Conservation (phyloP, 1,139 yeast genomes). For the Saccharomycopsis hybrid region DNA sequence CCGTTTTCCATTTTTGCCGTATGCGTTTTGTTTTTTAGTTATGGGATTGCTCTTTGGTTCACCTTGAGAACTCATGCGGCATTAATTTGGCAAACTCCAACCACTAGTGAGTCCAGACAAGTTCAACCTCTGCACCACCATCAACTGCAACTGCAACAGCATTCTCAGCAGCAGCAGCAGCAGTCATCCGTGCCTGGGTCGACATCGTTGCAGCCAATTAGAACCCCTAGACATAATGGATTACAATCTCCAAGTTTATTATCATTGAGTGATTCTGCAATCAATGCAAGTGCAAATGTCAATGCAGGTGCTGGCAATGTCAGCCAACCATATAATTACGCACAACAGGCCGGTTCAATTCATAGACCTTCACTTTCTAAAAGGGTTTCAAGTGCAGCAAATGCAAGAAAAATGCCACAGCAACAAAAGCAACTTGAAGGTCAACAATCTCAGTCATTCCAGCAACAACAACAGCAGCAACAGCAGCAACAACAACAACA, state of each 20-base stretch:
- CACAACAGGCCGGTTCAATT: background rate
- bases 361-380: background rate
- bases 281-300: conserved; percentile 13
- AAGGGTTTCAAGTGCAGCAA: conserved; percentile 6
- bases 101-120: conserved; percentile 23
- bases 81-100: conserved; percentile 80
- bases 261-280: conserved; percentile 19
- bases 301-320: background rate
- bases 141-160: background rate
- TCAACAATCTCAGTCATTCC: conserved; percentile 22
- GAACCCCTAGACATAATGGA: conserved; percentile 12
- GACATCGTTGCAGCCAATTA: background rate
- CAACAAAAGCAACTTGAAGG: background rate
- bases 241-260: conserved; percentile 20
- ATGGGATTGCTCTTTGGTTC: conserved; percentile 85
- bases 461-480: conserved; percentile 17
- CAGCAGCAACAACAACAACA: conserved; percentile 6
- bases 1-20: conserved; percentile 86
- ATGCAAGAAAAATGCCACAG: conserved; percentile 7
- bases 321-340: background rate
- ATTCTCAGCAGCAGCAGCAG: too few relatives aligned
- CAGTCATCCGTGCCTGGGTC: conserved; percentile 14
- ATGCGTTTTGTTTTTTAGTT: conserved; percentile 70
- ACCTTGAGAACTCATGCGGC: conserved; percentile 96
- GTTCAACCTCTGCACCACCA: conserved; percentile 15